Conservation (phyloP, 2,329 filamentous ascomycete species). For the Grosmannia serpens region DNA sequence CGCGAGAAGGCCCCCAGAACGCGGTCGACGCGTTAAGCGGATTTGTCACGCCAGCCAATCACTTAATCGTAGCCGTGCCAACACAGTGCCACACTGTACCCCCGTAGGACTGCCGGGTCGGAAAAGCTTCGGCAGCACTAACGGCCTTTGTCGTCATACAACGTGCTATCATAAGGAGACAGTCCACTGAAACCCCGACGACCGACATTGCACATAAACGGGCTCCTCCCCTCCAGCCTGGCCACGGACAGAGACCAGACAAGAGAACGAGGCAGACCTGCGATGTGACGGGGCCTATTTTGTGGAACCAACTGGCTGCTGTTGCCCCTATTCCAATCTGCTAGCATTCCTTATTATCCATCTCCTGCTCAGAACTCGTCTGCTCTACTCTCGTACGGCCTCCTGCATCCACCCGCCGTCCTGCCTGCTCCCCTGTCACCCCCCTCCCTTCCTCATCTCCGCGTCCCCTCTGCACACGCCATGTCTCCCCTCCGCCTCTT, state of each 20-base stretch:
- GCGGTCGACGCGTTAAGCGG: conserved; percentile 14
- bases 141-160: neutral
- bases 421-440: no score
- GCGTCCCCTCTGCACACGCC: neutral
- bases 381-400: neutral
- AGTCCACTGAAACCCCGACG: neutral
- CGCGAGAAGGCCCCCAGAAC: neutral
- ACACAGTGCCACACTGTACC: neutral
- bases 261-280: neutral
- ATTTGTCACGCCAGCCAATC: neutral
- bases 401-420: neutral
- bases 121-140: neutral
- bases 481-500: conserved; percentile 70
- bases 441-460: neutral
- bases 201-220: neutral
- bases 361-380: neutral
- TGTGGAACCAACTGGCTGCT: neutral
- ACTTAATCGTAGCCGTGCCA: no score
- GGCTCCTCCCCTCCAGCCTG: neutral
- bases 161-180: neutral
- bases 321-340: neutral
- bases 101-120: neutral
- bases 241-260: neutral
- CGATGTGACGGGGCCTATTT: neutral
- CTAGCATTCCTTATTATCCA: no score